Evolutionary conservation across 2,329 filamentous ascomycete genomes (phyloP), one percentile per base, ranked within the genome.

Genomic region (Paramyrothecium roridum): DNA sequence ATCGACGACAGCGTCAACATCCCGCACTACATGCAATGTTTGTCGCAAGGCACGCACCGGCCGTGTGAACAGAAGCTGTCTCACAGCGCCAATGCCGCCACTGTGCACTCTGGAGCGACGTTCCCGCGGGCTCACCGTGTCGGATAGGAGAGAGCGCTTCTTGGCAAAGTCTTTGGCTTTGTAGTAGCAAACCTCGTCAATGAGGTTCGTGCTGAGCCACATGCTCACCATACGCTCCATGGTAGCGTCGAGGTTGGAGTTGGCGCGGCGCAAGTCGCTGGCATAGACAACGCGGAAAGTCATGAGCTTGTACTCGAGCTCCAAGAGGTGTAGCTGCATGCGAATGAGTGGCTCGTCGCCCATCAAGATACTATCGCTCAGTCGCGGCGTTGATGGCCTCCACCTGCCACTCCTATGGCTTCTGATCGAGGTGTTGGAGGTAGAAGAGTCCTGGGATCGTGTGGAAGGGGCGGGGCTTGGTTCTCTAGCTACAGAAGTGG

Each of bases 271-370:
- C 8, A 67, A 53, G 58, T 65, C 65, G 58, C 65, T 67, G n/a
- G 65, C 65, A 47, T 67, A 67, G 4, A 67, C 60, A 40, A 67
- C 57, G 23, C 59, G 63, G 26, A 61, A 67, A 11, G 64, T 65
- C 56, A 58, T 58, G 33, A 67, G 61, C 59, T 67, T 67, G 59
- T 61, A 67, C 48, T 67, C 65, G n/a, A 67, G 59, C 54, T 67
- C 64, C 46, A 67, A 54, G 2, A 67, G 60, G 48, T 67, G 65
- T 26, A 67, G 60, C 45, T 60, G 57, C 51, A 67, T 62, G 7
- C 63, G 59, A 56, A 67, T 62, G 23, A 65, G 57, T 10, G 64
- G 63, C 49, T 64, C 63, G 19, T 67, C 61, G 11, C 53, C 53
- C 6, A 60, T 8, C 12, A 60, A 54, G 20, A 63, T 54, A 23